Percentiles rank a stretch among this genome's conserved stretches.
Conservation (phyloP, 805 yeast genomes). For the Lipomyces spencermartinsiae region DNA sequence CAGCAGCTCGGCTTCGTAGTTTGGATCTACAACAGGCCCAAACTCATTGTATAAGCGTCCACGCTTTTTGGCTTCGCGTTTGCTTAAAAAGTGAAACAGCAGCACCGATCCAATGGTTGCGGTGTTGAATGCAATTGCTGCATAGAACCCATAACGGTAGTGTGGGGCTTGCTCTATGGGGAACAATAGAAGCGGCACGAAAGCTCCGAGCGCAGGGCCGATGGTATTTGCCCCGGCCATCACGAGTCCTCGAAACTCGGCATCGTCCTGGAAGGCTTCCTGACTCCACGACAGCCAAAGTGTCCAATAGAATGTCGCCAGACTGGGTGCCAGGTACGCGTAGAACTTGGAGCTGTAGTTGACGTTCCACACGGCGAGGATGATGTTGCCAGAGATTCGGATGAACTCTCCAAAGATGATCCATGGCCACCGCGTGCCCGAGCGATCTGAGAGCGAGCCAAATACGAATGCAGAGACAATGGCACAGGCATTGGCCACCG, state of each 20-base stretch:
- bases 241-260: slow-evolving; percentile 46
- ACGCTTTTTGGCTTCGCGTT: slow-evolving; percentile 14
- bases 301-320: slow-evolving; percentile 67
- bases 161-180: slow-evolving; percentile 43
- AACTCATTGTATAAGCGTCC: slow-evolving; percentile 14
- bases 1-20: slow-evolving; percentile 5
- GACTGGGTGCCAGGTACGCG: slow-evolving; percentile 61
- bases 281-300: slow-evolving; percentile 65
- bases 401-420: slow-evolving; percentile 53
- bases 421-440: slow-evolving; percentile 53
- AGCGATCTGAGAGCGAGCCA: slow-evolving; percentile 44
- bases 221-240: slow-evolving; percentile 46
- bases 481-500: slow-evolving; percentile 46
- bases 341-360: slow-evolving; percentile 63
- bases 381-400: slow-evolving; percentile 55
- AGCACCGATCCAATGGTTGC: slow-evolving; percentile 5
- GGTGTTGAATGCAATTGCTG: slow-evolving; percentile 8
- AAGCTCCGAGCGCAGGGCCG: slow-evolving; percentile 46
- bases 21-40: slow-evolving; percentile 15
- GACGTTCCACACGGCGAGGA: slow-evolving; percentile 63
- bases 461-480: slow-evolving; percentile 43
- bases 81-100: slow-evolving; percentile 9
- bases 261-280: slow-evolving; percentile 61
- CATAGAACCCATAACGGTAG: slow-evolving; percentile 6
- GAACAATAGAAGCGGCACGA: slow-evolving; percentile 53